Conservation (phyloP, 192 early-diverging fungal species). For the Umbelopsis sp. region DNA sequence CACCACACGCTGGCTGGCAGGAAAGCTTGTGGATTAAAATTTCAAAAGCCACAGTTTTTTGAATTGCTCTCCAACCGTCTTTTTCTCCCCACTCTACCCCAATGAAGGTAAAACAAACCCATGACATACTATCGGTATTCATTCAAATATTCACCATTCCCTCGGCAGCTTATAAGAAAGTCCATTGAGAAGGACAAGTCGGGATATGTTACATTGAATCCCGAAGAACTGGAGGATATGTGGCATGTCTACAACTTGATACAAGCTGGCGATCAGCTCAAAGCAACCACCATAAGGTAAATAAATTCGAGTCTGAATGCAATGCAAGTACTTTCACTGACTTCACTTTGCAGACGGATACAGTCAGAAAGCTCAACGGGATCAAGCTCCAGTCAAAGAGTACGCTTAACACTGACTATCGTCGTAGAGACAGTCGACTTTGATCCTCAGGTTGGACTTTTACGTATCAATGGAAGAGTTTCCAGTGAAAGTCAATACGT, state of each 20-base stretch:
- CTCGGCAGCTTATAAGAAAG: conserved; percentile 59
- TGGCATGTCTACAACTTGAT: conserved; percentile 96
- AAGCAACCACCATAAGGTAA: conserved; percentile 84
- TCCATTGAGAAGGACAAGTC: conserved; percentile 77
- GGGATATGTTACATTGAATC: conserved; percentile 79
- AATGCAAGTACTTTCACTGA: not conserved
- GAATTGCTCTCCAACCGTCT: not conserved
- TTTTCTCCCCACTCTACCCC: not conserved
- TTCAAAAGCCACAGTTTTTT: conserved; percentile 4
- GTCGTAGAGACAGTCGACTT: conserved; percentile 86
- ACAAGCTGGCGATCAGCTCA: conserved; percentile 80
- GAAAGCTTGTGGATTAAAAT: not conserved
- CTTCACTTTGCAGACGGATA: conserved; percentile 62
- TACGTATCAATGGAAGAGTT: conserved; percentile 89
- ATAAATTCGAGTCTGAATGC: not conserved
- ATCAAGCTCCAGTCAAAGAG: conserved; percentile 79
- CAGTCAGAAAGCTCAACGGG: conserved; percentile 89
- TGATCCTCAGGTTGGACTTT: conserved; percentile 81
- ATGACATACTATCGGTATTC: not conserved
- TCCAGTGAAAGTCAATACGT: conserved; percentile 87
- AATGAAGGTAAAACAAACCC: not conserved
- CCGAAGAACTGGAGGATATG: conserved; percentile 96
- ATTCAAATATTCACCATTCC: not conserved
- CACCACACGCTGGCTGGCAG: too few relatives aligned
- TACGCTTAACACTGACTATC: conserved; percentile 83